phyloP scores from a whole-genome alignment of 192 early-diverging fungal genomes.

The Backusella luteola region DNA sequence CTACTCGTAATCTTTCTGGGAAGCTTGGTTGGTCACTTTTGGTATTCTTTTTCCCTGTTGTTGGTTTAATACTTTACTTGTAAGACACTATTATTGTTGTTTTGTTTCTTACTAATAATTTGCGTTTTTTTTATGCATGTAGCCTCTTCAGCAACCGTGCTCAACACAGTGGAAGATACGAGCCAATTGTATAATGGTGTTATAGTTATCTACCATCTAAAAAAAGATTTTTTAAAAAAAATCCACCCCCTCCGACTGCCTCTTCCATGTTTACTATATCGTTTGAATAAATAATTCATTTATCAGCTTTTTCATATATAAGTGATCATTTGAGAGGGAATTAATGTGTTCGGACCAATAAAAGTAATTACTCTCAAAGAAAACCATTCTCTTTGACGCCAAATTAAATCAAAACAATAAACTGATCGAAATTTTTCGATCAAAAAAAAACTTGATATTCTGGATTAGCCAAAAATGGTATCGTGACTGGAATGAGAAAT shows the following conservation, averaged over 20 bases:
- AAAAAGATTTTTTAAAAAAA: background rate
- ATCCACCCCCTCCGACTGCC: background rate
- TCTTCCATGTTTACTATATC: background rate
- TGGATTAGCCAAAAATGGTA: background rate
- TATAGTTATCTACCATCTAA: background rate
- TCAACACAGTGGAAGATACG: background rate
- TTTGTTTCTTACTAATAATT: background rate
- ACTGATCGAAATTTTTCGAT: background rate
- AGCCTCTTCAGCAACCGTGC: conserved; percentile 4
- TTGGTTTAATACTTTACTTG: conserved; percentile 59
- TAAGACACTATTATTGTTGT: conserved; percentile 35
- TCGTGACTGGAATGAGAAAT: background rate
- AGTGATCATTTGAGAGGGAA: background rate
- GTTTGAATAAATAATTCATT: background rate
- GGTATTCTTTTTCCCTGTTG: conserved; percentile 60
- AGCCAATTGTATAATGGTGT: background rate
- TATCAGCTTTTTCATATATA: too few relatives aligned
- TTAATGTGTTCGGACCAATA: background rate
- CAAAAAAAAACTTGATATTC: background rate
- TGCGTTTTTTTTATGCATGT: background rate
- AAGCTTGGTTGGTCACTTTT: conserved; percentile 59
- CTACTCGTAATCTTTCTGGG: conserved; percentile 37
- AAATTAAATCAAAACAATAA: background rate
- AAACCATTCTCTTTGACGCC: background rate
- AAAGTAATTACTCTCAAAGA: background rate